Evolutionary conservation across 2,329 filamentous ascomycete species (phyloP).

Genomic region (Pseudocercospora fijiensis): DNA sequence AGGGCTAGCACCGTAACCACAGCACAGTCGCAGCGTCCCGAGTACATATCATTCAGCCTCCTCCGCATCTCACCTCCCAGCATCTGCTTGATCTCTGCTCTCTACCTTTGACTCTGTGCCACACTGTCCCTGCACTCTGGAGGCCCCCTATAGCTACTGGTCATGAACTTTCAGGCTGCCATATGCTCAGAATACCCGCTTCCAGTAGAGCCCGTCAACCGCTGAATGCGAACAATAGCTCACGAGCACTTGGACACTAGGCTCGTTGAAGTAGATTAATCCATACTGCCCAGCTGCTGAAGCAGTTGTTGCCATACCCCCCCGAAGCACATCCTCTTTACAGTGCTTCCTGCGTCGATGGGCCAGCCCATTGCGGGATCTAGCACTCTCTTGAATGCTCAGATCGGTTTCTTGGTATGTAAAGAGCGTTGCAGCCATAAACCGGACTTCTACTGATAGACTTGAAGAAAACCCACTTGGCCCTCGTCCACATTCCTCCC

Average conservation of each 20-base stretch:
- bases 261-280: background rate
- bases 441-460: constrained; percentile 11
- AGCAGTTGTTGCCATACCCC: background rate
- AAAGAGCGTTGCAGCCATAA: constrained; percentile 6
- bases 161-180: constrained; percentile 35
- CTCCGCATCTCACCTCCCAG: background rate
- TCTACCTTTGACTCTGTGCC: background rate
- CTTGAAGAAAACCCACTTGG: constrained; percentile 76
- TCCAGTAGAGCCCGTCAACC: constrained; percentile 34
- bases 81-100: background rate
- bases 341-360: constrained; percentile 16
- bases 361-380: constrained; percentile 37
- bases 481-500: constrained; percentile 85
- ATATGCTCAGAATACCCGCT: constrained; percentile 30
- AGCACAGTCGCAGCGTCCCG: background rate
- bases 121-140: background rate
- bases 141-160: background rate
- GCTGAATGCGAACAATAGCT: constrained; percentile 23
- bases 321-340: background rate
- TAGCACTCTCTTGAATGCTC: constrained; percentile 48
- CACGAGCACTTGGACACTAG: constrained; percentile 8
- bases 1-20: constrained; percentile 7
- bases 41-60: constrained; percentile 6
- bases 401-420: constrained; percentile 50
- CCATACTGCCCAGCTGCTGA: background rate